Evolutionary conservation across 2,329 filamentous ascomycete species (phyloP).

Genomic region (Plenodomus biglobosus): DNA sequence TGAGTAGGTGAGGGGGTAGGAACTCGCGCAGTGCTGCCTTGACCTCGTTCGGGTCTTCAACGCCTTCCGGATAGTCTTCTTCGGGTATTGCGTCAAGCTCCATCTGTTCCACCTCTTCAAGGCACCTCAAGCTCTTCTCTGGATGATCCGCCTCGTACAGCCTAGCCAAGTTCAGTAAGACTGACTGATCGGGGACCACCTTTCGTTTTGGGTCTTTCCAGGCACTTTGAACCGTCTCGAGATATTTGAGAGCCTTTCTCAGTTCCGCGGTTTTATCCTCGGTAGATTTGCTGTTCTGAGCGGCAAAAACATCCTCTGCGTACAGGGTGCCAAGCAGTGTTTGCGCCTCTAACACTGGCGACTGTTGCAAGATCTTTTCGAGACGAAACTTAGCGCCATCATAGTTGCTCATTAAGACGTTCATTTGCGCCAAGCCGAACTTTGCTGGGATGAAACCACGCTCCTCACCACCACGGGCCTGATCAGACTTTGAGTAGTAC

Average conservation of each 20-base stretch:
- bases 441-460: constrained; percentile 91
- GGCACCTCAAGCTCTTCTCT: constrained; percentile 87
- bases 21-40: constrained; percentile 69
- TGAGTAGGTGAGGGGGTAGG: constrained; percentile 85
- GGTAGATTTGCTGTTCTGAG: constrained; percentile 68
- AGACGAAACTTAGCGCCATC: constrained; percentile 90
- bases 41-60: constrained; percentile 50
- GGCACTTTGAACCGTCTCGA: constrained; percentile 80
- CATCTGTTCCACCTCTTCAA: constrained; percentile 88
- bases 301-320: constrained; percentile 88
- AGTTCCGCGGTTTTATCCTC: constrained; percentile 85
- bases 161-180: constrained; percentile 86
- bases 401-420: constrained; percentile 78
- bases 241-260: constrained; percentile 80
- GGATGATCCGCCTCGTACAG: constrained; percentile 85
- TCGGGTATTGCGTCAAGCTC: constrained; percentile 77
- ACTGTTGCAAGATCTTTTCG: constrained; percentile 90
- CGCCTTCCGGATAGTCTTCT: constrained; percentile 65
- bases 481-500: constrained; percentile 87
- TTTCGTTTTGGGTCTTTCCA: constrained; percentile 96
- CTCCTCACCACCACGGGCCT: constrained; percentile 87
- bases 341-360: constrained; percentile 84
- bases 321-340: constrained; percentile 87
- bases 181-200: constrained; percentile 76
- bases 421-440: constrained; percentile 88